Percentiles rank a stretch among this genome's conserved stretches.
phyloP scores from a whole-genome alignment of 768 basidiomycete genomes.

The Pisolithus marmoratus region DNA sequence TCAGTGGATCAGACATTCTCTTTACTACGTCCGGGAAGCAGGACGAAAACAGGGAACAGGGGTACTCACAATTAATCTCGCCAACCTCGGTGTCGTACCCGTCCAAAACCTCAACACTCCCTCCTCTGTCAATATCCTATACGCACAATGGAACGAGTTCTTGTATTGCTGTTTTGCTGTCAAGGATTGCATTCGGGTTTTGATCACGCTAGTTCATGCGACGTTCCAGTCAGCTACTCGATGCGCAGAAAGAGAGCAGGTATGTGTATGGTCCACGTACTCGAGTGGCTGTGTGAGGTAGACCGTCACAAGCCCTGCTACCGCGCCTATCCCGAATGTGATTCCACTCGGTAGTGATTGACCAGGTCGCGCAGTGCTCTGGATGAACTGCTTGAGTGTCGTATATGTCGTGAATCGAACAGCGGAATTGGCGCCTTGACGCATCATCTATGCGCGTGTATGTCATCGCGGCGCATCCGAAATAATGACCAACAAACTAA shows the following conservation, averaged over 20 bases:
- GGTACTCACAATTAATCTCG: constrained; percentile 69
- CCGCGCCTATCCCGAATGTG: constrained; percentile 91
- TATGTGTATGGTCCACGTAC: constrained; percentile 33
- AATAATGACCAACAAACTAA: constrained; percentile 34
- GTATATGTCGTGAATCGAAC: constrained; percentile 94
- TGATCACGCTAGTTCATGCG: constrained; percentile 65
- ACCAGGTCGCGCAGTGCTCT: constrained; percentile 76
- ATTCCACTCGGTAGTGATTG: constrained; percentile 80
- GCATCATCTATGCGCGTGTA: constrained; percentile 66
- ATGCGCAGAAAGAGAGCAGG: constrained; percentile 1
- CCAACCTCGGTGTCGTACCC: constrained; percentile 87
- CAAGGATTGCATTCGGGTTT: constrained; percentile 96
- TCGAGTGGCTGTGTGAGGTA: constrained; percentile 86
- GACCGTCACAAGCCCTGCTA: constrained; percentile 93
- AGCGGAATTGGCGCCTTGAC: constrained; percentile 97
- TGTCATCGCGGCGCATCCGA: not conserved
- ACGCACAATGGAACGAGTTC: constrained; percentile 94
- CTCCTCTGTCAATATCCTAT: constrained; percentile 91
- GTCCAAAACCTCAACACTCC: constrained; percentile 93
- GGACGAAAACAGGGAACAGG: not conserved
- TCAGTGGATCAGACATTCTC: not conserved
- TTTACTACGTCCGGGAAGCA: not conserved
- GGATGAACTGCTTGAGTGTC: constrained; percentile 89
- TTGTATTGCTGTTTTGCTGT: constrained; percentile 78
- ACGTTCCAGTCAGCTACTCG: not conserved